Percentiles rank a stretch among this genome's conserved stretches.
These are phyloP conservation scores for Fomitopsis betulina DNA, from an alignment of 1,284 basidiomycete genomes.

Conservation along the genomic window DNA sequence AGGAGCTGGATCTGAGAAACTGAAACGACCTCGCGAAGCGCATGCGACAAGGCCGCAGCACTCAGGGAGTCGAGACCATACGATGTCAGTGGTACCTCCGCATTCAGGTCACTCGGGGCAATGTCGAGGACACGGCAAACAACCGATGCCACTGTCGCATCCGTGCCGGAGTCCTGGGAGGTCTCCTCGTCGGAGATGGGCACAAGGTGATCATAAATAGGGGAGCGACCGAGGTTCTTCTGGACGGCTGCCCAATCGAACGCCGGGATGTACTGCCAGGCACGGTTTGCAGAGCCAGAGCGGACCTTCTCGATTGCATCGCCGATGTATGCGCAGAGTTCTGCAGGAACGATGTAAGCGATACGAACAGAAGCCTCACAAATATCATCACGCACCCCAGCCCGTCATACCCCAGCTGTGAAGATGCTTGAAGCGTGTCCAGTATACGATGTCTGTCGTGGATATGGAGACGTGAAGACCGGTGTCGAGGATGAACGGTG, in stretches of 20 bases:
- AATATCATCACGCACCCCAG: conserved; percentile 18
- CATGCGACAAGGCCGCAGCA: conserved; percentile 31
- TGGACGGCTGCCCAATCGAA: conserved; percentile 27
- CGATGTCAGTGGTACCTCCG: conserved; percentile 34
- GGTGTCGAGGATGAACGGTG: background rate
- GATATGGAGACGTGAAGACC: background rate
- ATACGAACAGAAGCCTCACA: conserved; percentile 12
- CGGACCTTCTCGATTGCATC: conserved; percentile 24
- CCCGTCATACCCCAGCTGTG: conserved; percentile 25
- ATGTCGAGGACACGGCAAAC: conserved; percentile 27
- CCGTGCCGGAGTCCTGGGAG: background rate
- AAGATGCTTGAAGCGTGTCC: conserved; percentile 10
- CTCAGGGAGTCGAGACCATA: conserved; percentile 39
- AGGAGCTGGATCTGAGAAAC: conserved; percentile 36
- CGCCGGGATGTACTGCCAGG: conserved; percentile 28
- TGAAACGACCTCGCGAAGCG: conserved; percentile 25
- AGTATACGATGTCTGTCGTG: background rate
- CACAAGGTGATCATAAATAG: conserved; percentile 22
- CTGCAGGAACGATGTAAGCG: conserved; percentile 17
- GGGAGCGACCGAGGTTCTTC: conserved; percentile 19
- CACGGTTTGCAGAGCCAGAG: conserved; percentile 4
- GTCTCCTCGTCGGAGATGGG: conserved; percentile 2
- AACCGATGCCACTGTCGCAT: conserved; percentile 2
- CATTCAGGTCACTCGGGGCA: conserved; percentile 27
- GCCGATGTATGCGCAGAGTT: conserved; percentile 28